Evolutionary conservation across 2,329 filamentous ascomycete genomes (phyloP).

Genomic region (Aspergillus awamori): DNA sequence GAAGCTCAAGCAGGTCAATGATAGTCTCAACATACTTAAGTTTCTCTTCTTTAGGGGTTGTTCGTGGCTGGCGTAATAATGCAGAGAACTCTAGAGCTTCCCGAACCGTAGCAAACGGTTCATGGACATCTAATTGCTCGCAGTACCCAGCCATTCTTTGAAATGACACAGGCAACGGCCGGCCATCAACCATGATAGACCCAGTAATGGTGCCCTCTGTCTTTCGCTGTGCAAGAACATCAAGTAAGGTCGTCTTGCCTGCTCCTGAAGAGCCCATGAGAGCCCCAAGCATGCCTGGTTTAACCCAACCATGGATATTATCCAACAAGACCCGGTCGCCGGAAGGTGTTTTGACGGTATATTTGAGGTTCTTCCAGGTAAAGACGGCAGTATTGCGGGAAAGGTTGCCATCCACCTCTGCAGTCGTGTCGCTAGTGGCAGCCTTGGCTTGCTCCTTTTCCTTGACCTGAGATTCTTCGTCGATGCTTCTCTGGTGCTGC

Average conservation of each 20-base stretch:
- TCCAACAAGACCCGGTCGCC: slow-evolving; percentile 61
- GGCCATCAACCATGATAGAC: slow-evolving; percentile 5
- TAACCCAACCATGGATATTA: slow-evolving; percentile 70
- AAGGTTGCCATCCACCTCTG: slow-evolving; percentile 43
- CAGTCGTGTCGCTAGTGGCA: slow-evolving; percentile 14
- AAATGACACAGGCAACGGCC: slow-evolving; percentile 2
- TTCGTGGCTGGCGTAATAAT: slow-evolving; percentile 74
- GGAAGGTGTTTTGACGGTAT: slow-evolving; percentile 63
- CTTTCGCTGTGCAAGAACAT: slow-evolving; percentile 59
- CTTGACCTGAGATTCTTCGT: slow-evolving; percentile 51
- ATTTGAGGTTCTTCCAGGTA: slow-evolving; percentile 73
- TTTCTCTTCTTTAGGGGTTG: slow-evolving; percentile 71
- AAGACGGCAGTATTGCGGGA: slow-evolving; percentile 67
- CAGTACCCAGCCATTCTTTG: slow-evolving; percentile 4
- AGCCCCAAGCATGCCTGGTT: slow-evolving; percentile 37
- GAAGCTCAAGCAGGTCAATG: slow-evolving; percentile 84
- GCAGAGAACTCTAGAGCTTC: slow-evolving; percentile 81
- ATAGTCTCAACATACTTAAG: slow-evolving; percentile 71
- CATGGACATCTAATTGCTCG: not conserved
- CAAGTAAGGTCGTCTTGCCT: slow-evolving; percentile 62
- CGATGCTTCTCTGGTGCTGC: slow-evolving; percentile 36
- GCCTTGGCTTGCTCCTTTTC: slow-evolving; percentile 17
- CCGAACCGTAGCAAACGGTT: not conserved
- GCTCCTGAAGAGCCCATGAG: slow-evolving; percentile 64
- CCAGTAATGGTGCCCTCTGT: slow-evolving; percentile 65